These are phyloP conservation scores for Monosporozyma solicola DNA, from an alignment of 805 yeast genomes.

Conservation along the genomic window DNA sequence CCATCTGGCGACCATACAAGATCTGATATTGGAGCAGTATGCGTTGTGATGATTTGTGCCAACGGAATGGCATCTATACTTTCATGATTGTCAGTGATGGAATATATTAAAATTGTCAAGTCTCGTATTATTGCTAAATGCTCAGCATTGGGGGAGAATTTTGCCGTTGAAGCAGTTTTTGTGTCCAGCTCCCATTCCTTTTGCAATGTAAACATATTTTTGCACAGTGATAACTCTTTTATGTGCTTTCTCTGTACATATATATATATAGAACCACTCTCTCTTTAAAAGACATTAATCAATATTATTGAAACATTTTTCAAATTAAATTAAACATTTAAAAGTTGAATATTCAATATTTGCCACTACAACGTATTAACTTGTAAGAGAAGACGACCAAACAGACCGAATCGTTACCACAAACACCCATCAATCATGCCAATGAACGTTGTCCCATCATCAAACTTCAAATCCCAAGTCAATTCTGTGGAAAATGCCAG, in stretches of 20 bases:
- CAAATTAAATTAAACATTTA: background rate
- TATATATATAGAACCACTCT: background rate
- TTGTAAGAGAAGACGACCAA: background rate
- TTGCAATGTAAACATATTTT: background rate
- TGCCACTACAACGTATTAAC: background rate
- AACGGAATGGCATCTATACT: conserved; percentile 29
- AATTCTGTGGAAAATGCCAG: conserved; percentile 30
- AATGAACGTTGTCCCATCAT: conserved; percentile 49
- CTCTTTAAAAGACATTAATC: background rate
- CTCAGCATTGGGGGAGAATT: conserved; percentile 53
- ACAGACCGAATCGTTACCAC: background rate
- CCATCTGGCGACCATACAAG: conserved; percentile 72
- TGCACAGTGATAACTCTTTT: background rate
- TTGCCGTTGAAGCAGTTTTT: conserved; percentile 28
- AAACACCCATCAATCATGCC: background rate
- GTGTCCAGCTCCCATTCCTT: background rate
- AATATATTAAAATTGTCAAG: conserved; percentile 30
- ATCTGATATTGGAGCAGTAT: conserved; percentile 64
- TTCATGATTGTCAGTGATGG: conserved; percentile 51
- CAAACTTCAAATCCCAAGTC: conserved; percentile 37
- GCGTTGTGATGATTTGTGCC: conserved; percentile 10
- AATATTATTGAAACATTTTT: background rate
- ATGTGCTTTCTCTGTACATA: background rate
- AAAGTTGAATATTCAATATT: background rate
- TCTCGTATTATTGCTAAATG: conserved; percentile 40